Percentiles rank a stretch among this genome's conserved stretches.
These are phyloP conservation scores for Boeremia lycopersici DNA, from an alignment of 2,329 filamentous ascomycete species.

Conservation along the genomic window DNA sequence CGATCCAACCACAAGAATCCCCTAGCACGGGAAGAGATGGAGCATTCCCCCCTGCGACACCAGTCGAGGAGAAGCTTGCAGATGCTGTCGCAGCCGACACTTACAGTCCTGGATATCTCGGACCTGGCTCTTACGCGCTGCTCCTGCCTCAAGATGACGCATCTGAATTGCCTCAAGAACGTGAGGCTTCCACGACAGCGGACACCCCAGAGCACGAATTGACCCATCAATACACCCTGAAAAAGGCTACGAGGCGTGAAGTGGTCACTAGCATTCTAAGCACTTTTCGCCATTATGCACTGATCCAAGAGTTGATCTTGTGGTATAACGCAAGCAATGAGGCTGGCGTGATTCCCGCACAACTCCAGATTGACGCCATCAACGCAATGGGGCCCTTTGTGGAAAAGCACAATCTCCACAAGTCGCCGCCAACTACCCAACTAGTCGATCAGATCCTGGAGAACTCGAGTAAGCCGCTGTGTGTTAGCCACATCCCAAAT, in stretches of 20 bases:
- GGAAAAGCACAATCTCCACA: conserved; percentile 38
- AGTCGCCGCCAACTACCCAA: conserved; percentile 29
- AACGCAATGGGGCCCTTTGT: conserved; percentile 37
- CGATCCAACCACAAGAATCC: conserved; percentile 13
- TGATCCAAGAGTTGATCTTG: conserved; percentile 33
- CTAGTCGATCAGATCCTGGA: conserved; percentile 36
- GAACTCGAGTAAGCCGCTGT: conserved; percentile 35
- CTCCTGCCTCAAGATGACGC: conserved; percentile 38
- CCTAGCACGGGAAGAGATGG: conserved; percentile 10
- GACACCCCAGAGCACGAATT: conserved; percentile 36
- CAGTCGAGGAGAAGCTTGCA: conserved; percentile 31
- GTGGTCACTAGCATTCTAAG: conserved; percentile 38
- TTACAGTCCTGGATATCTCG: conserved; percentile 42
- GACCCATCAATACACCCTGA: conserved; percentile 38
- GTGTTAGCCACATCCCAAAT: conserved; percentile 30
- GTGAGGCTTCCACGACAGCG: conserved; percentile 33
- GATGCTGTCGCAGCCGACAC: conserved; percentile 42
- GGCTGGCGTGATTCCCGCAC: conserved; percentile 44
- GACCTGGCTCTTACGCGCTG: conserved; percentile 41
- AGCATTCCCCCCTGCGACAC: conserved; percentile 14
- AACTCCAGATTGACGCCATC: conserved; percentile 44
- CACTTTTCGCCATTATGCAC: conserved; percentile 33
- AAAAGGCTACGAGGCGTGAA: conserved; percentile 38
- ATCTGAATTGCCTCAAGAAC: conserved; percentile 17
- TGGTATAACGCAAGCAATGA: conserved; percentile 37